Base-by-base conservation (phyloP, 2,329 filamentous ascomycete genomes). In the Sclerotiophoma versabilis region DNA sequence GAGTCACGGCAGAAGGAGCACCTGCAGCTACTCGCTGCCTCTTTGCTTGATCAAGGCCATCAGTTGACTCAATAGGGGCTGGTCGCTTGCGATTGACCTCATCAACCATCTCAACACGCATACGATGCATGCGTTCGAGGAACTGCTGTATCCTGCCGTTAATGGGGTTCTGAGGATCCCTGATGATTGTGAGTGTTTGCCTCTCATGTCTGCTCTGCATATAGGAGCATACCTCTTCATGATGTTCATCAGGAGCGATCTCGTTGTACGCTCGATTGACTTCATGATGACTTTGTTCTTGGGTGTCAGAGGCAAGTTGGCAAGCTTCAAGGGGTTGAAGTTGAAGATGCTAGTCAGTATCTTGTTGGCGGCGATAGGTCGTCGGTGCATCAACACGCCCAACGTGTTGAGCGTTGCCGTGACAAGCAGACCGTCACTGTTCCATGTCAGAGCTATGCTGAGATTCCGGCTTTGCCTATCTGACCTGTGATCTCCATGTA, bases 241-340 rank as follows among this genome's bases (percentile, higher is more conserved):
- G 47, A 96, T 80, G 75, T 97, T 93, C 47, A 93, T 84, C 32
- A 98, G 81, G 39, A 99, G 79, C 63, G 92, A 87, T 66, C 92
- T 86, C 3, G 90, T 90, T 20, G 95, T 99, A 71, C 96, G 92
- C 75, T 97, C 93, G 87, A 99, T 95, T 5, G 93, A 98, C 75
- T 88, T 92, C 57, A 96, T 84, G 65, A 93, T 86, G 55, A 99
- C 89, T 65, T 89, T 92, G 43, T 85, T 84, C 70, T 87, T 91
- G 2, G 91, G 84, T 0, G 90, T 93, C 80, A 96, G 84, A 3
- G 89, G 87, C 2, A 86, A 85, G 66, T 86, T 89, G 51, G 90
- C 91, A 60, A 91, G 84, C 75, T 90, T 92, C 37, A 97, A 79
- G 0, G 95, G 95, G 70, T 96, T 96, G 82, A 97, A 99, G 73